These are phyloP conservation scores for Kodamaea plutei DNA, from an alignment of 1,139 yeast species.

Conservation along the genomic window DNA sequence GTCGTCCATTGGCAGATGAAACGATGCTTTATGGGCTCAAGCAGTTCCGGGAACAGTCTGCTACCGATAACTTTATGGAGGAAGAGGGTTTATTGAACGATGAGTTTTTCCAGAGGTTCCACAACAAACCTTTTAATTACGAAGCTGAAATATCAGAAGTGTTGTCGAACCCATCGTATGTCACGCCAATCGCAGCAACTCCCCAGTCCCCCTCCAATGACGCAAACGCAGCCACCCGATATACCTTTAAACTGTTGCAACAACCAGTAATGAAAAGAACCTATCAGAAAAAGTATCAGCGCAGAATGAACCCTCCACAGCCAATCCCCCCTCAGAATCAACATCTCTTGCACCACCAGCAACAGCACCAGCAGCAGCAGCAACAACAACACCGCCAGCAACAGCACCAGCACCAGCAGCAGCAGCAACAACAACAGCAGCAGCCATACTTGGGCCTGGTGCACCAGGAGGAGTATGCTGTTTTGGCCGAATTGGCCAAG, in stretches of 20 bases:
- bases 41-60: constrained; percentile 43
- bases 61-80: constrained; percentile 36
- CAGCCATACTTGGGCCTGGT: neutral
- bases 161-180: constrained; percentile 14
- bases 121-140: constrained; percentile 16
- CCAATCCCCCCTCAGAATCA: neutral
- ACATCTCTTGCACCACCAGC: neutral
- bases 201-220: neutral
- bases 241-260: constrained; percentile 9
- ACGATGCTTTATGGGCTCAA: constrained; percentile 47
- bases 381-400: constrained; percentile 8
- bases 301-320: neutral
- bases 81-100: constrained; percentile 29
- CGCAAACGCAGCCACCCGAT: constrained; percentile 9
- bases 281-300: constrained; percentile 5
- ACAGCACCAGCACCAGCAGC: neutral
- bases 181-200: constrained; percentile 10
- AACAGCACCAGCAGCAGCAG: neutral
- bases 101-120: constrained; percentile 15
- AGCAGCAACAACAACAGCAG: neutral
- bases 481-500: constrained; percentile 12
- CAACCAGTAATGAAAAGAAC: constrained; percentile 9
- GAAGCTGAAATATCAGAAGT: constrained; percentile 16
- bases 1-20: constrained; percentile 47
- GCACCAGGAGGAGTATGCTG: constrained; percentile 10